These are phyloP conservation scores for Mortierella claussenii DNA, from an alignment of 192 early-diverging fungal genomes.

Conservation along the genomic window DNA sequence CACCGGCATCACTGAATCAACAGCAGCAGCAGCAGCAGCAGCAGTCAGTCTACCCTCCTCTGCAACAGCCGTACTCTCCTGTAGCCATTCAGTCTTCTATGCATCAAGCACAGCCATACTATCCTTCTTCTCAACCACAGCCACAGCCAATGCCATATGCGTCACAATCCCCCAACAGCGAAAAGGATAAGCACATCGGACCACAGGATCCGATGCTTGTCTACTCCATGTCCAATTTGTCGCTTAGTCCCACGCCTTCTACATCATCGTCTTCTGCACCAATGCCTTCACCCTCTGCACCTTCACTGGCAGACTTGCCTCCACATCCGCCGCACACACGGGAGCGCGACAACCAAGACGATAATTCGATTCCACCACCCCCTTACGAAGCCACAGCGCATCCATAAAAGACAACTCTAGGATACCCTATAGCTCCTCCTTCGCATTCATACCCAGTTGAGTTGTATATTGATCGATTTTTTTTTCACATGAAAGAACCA, in stretches of 20 bases:
- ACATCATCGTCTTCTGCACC: background rate
- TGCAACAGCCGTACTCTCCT: conserved; percentile 1
- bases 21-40: background rate
- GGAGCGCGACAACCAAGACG: background rate
- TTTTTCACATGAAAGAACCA: no score
- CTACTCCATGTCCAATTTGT: conserved; percentile 17
- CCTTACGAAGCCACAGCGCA: conserved; percentile 16
- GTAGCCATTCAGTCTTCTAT: no score
- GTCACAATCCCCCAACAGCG: background rate
- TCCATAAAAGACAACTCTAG: background rate
- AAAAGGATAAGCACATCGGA: conserved; percentile 3
- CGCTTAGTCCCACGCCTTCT: background rate
- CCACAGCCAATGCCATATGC: background rate
- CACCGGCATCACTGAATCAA: conserved; percentile 7
- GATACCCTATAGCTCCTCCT: no score
- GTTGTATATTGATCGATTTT: background rate
- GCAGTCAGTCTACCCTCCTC: background rate
- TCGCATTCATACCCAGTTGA: background rate
- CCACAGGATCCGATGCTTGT: conserved; percentile 15
- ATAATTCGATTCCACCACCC: conserved; percentile 19
- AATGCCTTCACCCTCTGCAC: conserved; percentile 8
- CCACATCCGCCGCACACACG: no score
- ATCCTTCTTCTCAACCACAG: background rate
- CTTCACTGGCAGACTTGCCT: background rate
- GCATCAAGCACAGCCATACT: no score